These are phyloP conservation scores for Penicillium sclerotigenum DNA, from an alignment of 2,329 filamentous ascomycete species.

Conservation along the genomic window DNA sequence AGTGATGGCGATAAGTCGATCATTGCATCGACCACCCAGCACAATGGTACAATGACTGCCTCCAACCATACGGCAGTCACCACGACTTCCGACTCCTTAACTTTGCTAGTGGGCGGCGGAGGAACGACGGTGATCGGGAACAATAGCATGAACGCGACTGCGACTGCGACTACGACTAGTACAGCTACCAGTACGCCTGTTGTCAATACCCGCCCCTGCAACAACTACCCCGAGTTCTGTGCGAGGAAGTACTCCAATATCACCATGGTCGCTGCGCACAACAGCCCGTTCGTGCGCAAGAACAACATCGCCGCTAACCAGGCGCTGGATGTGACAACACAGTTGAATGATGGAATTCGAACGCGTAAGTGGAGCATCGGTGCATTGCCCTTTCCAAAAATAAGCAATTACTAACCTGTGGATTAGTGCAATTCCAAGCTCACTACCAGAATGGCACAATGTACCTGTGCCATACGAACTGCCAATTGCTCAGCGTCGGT, in stretches of 20 bases:
- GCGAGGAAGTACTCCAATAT: slow-evolving; percentile 74
- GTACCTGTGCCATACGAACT: slow-evolving; percentile 83
- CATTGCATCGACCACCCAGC: slow-evolving; percentile 22
- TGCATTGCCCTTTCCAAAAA: not conserved
- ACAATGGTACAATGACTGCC: slow-evolving; percentile 25
- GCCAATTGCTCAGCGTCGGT: slow-evolving; percentile 76
- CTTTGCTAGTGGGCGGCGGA: slow-evolving; percentile 40
- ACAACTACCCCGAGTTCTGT: slow-evolving; percentile 75
- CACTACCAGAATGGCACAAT: slow-evolving; percentile 56
- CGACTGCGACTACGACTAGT: slow-evolving; percentile 48
- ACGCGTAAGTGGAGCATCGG: slow-evolving; percentile 45
- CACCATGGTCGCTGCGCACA: slow-evolving; percentile 74
- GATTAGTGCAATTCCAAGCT: slow-evolving; percentile 57
- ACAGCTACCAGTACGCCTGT: slow-evolving; percentile 42
- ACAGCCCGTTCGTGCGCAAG: slow-evolving; percentile 69
- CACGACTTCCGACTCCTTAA: slow-evolving; percentile 39
- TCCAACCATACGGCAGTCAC: slow-evolving; percentile 28
- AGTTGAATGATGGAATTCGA: slow-evolving; percentile 71
- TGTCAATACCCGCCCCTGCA: slow-evolving; percentile 75
- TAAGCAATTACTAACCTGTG: not conserved
- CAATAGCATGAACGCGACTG: slow-evolving; percentile 39
- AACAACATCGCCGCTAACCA: slow-evolving; percentile 78
- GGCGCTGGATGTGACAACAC: slow-evolving; percentile 61
- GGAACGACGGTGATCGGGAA: slow-evolving; percentile 49
- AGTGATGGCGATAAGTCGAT: slow-evolving; percentile 16